These are phyloP conservation scores for Solanum arcanum DNA, from an alignment of 257 asterid species.

Conservation along the genomic window DNA sequence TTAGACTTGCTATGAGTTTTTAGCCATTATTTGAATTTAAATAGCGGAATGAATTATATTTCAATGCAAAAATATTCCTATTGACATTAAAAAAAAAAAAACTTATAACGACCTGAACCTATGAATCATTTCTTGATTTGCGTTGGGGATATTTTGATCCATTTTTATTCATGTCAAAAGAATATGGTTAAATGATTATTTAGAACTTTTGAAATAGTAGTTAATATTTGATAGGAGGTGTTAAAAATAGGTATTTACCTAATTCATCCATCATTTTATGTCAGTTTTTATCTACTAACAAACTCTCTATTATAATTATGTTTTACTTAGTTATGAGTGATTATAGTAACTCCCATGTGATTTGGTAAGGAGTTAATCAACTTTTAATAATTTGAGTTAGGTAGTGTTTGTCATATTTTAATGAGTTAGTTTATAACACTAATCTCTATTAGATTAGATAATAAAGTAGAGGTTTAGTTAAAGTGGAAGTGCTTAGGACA, in stretches of 20 bases:
- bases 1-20: neutral
- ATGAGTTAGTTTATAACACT: neutral
- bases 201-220: neutral
- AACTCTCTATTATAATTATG: neutral
- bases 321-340: neutral
- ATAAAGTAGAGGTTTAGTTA: neutral
- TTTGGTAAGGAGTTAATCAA: neutral
- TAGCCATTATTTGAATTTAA: neutral
- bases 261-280: neutral
- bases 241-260: neutral
- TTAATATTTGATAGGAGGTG: neutral
- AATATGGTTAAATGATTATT: neutral
- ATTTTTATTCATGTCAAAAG: neutral
- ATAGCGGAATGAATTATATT: no score
- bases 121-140: neutral
- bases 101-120: fast-evolving
- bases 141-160: neutral
- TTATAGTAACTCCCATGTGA: neutral
- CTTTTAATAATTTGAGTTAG: neutral
- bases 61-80: no score
- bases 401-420: neutral
- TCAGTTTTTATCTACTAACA: neutral
- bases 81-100: no score
- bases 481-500: neutral
- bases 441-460: neutral